These are phyloP conservation scores for Podospora pseudopauciseta DNA, from an alignment of 495 filamentous ascomycete genomes.

Conservation along the genomic window DNA sequence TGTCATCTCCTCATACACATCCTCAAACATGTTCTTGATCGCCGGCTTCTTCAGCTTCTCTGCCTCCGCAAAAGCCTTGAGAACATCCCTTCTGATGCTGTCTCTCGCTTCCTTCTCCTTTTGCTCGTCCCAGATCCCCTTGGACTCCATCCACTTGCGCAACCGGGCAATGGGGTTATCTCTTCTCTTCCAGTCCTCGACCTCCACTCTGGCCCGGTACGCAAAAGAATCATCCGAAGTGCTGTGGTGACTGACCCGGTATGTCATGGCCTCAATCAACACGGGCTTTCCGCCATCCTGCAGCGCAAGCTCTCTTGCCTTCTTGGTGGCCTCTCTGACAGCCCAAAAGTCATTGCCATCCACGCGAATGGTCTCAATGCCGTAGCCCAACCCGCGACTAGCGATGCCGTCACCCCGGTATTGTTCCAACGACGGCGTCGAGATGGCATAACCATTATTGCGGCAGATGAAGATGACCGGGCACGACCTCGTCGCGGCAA, in stretches of 20 bases:
- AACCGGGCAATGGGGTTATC: constrained; percentile 92
- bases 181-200: constrained; percentile 95
- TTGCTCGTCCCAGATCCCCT: constrained; percentile 77
- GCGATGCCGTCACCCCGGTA: constrained; percentile 97
- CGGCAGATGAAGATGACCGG: constrained; percentile 93
- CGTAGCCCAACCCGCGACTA: constrained; percentile 90
- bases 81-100: constrained; percentile 63
- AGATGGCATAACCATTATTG: constrained; percentile 97
- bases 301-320: constrained; percentile 73
- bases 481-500: constrained; percentile 88
- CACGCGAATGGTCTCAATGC: constrained; percentile 93
- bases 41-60: constrained; percentile 88
- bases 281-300: constrained; percentile 75
- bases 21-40: constrained; percentile 73
- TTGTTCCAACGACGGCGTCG: constrained; percentile 90
- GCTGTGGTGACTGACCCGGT: constrained; percentile 94
- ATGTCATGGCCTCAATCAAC: constrained; percentile 94
- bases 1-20: constrained; percentile 83
- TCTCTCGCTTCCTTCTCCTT: constrained; percentile 71
- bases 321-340: constrained; percentile 76
- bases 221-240: constrained; percentile 97
- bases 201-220: constrained; percentile 88
- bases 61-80: constrained; percentile 80
- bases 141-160: constrained; percentile 85
- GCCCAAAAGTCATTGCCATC: constrained; percentile 98